These are phyloP conservation scores for Trichosporon faecale DNA, from an alignment of 1,284 basidiomycete genomes.

Conservation along the genomic window DNA sequence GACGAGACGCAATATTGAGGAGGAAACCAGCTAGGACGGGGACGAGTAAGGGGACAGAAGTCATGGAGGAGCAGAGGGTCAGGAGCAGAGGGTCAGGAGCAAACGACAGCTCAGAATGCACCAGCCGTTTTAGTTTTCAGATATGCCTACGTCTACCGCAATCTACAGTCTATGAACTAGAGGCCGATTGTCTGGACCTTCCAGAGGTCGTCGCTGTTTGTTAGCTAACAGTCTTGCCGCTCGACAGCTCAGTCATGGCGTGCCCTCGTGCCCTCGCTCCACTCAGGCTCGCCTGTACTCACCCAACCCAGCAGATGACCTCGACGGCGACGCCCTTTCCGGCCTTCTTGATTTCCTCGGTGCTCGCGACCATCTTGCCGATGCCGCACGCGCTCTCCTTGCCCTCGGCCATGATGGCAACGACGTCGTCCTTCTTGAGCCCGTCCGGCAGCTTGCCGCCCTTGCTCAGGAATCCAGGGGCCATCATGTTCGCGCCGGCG, in stretches of 20 bases:
- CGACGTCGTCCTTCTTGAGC: slow-evolving; percentile 67
- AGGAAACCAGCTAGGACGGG: too few relatives aligned
- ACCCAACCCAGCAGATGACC: slow-evolving; percentile 59
- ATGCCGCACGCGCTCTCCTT: slow-evolving; percentile 90
- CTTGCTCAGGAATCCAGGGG: slow-evolving; percentile 87
- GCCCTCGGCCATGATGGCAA: slow-evolving; percentile 91
- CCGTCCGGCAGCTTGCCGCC: slow-evolving; percentile 85
- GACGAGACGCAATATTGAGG: background rate
- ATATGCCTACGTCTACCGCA: background rate
- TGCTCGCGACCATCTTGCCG: slow-evolving; percentile 75
- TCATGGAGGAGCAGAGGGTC: too few relatives aligned
- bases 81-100: background rate
- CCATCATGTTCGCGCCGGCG: slow-evolving; percentile 90
- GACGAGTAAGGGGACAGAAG: too few relatives aligned
- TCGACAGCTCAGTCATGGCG: background rate
- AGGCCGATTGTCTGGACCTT: slow-evolving; percentile 62
- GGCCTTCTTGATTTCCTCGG: slow-evolving; percentile 82
- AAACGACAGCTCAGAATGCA: background rate
- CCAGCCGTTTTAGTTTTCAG: background rate
- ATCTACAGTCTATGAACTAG: slow-evolving; percentile 20
- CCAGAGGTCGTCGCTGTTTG: slow-evolving; percentile 87
- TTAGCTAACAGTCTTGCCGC: slow-evolving; percentile 11
- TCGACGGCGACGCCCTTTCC: slow-evolving; percentile 93
- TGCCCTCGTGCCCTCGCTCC: background rate
- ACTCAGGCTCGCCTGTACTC: slow-evolving; percentile 22